These are phyloP conservation scores for Verbascum thapsus DNA, from an alignment of 257 asterid genomes.

Conservation along the genomic window DNA sequence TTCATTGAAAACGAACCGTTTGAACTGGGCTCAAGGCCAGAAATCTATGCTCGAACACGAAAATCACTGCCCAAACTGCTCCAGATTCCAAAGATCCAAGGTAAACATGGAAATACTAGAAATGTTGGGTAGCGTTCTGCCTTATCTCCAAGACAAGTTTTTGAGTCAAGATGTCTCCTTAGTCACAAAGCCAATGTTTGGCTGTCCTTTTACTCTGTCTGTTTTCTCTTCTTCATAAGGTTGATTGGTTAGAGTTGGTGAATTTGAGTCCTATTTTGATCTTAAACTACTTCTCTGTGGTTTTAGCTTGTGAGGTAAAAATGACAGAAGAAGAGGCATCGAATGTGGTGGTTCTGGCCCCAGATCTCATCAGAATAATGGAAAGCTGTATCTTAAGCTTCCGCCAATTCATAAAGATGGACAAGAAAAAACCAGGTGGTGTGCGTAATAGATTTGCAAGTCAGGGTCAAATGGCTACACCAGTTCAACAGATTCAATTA, in stretches of 20 bases:
- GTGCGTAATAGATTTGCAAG: constrained; percentile 51
- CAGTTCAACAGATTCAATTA: constrained; percentile 74
- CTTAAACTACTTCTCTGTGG: constrained; percentile 23
- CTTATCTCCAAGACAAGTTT: too few relatives aligned
- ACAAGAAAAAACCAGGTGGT: constrained; percentile 66
- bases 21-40: constrained; percentile 78
- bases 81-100: constrained; percentile 89
- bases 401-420: constrained; percentile 70
- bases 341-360: constrained; percentile 48
- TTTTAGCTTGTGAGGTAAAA: constrained; percentile 65
- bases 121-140: too few relatives aligned
- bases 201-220: too few relatives aligned
- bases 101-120: constrained; percentile 38
- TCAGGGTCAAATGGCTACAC: constrained; percentile 69
- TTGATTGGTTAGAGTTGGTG: not conserved
- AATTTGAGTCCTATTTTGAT: not conserved
- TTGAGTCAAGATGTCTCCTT: not conserved
- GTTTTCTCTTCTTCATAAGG: too few relatives aligned
- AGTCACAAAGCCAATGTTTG: not conserved
- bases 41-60: constrained; percentile 75
- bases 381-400: constrained; percentile 77
- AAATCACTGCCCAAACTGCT: constrained; percentile 75
- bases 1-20: constrained; percentile 95
- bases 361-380: constrained; percentile 61
- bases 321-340: constrained; percentile 49